Conservation (phyloP, 805 yeast species). For the Peterozyma xylosa region DNA sequence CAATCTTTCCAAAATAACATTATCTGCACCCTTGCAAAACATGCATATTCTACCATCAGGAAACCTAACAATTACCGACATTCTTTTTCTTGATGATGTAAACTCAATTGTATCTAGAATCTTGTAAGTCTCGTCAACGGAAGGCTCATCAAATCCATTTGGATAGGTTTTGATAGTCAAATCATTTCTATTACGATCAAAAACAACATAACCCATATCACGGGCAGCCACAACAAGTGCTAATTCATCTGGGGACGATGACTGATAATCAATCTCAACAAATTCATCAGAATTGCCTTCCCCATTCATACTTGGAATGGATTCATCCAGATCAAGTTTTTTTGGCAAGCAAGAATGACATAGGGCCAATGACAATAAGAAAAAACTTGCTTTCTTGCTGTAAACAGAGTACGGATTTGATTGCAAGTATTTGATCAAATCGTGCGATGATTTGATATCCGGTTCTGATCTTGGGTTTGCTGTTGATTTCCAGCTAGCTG, state of each 20-base stretch:
- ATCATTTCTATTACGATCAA: conserved; percentile 52
- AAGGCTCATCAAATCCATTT: conserved; percentile 60
- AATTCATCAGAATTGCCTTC: conserved; percentile 21
- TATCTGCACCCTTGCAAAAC: conserved; percentile 95
- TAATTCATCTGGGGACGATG: conserved; percentile 94
- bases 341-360: conserved; percentile 90
- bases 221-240: conserved; percentile 93
- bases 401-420: conserved; percentile 61
- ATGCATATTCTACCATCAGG: conserved; percentile 73
- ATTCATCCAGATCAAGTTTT: conserved; percentile 15
- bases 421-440: conserved; percentile 65
- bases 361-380: conserved; percentile 71
- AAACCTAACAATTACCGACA: conserved; percentile 78
- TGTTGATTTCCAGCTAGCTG: conserved; percentile 33
- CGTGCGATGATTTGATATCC: conserved; percentile 48
- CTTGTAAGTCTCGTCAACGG: conserved; percentile 62
- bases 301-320: conserved; percentile 10
- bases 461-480: conserved; percentile 30
- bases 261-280: conserved; percentile 69
- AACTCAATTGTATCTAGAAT: conserved; percentile 81
- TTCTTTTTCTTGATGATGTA: conserved; percentile 80
- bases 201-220: conserved; percentile 87
- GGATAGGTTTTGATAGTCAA: conserved; percentile 77
- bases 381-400: conserved; percentile 69
- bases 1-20: conserved; percentile 72